Base-by-base conservation (phyloP, 139 green algal genomes). In the Chlamydomonas schloesseri region DNA sequence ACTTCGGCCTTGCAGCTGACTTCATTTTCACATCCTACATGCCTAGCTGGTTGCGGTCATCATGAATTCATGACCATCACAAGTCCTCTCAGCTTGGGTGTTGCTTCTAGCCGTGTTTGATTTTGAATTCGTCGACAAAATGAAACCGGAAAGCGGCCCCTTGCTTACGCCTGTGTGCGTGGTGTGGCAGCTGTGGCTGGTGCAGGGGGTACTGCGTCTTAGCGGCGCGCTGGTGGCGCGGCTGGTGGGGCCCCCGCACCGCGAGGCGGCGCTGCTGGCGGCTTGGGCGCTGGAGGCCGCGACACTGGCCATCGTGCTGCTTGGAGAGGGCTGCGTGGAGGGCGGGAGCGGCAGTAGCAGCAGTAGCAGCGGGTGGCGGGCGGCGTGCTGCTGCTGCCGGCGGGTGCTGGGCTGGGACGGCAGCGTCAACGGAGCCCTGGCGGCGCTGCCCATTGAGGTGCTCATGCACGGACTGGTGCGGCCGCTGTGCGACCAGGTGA, bases 381-480 rank as follows among this genome's bases (percentile, higher is more conserved):
- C 55, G 18, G 55, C 10, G 2, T 62, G 20, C 20, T 23, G 55
- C 55, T 62, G 10, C 55, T 62, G 55, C 21, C 20, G 20, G 21
- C 55, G 55, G 21, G 9, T 42, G 26, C 47, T 42, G 58, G 6
- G 3, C 60, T 73, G 37, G 37, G 58, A 73, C 37, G 24, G 11
- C 60, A 62, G 28, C 36, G 5, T 73, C 24, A 37, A 72, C 60
- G 14, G 6, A 0, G 36, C 37, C 3, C 76, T 60, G 37, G 37
- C 57, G 36, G 11, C 0, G 23, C 5, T 50, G 76, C 76, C 60
- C 36, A 42, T 73, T 24, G 76, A 72, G 60, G 37, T 73, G 17
- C 36, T 83, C 3, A 73, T 73, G 76, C 58, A 72, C 60, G 60
- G 76, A 0, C 28, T 83, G 36, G 31, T 72, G 58, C 58, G 76